Evolutionary conservation across 306 rosid genomes (phyloP), one percentile per base, ranked within the genome.

Genomic region (Gastrolobium bilobum): DNA sequence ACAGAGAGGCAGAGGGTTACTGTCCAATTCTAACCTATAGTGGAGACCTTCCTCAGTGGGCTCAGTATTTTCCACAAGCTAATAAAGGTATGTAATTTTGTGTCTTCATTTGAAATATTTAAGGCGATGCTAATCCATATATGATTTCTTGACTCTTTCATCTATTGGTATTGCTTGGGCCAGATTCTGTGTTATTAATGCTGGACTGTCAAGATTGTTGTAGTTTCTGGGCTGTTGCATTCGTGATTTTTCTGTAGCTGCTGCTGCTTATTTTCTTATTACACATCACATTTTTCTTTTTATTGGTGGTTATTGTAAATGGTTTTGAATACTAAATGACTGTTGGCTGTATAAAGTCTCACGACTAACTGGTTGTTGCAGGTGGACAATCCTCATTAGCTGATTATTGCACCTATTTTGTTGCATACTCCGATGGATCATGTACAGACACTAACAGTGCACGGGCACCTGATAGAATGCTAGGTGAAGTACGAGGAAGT

Each of bases 311-410:
- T 47, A 40, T 61, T 85, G n/a, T 46, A 35, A 75, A 75, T 62
- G 66, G 10, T 43, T 69, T 62, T 56, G 35, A 62, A 62, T 54
- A 37, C 73, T 81, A 9, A 35, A 81, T 40, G 50, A 47, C 50
- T n/a, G 6, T 77, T 80, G 47, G 40, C 33, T 71, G 30, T 15
- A 78, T 77, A 30, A 71, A 59, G 46, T 68, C 81, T 70, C 26
- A 20, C 26, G 26, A 20, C 26, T 20, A 20, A 29, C 76, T 84
- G 78, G 71, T 44, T 63, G 10, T 85, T 86, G 46, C 87, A 96
- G 99, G 99, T 75, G 99, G 99, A n/a, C 99, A 96, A 79, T 96
- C 99, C 20, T 89, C 96, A 44, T 86, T 96, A 86, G 99, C 99
- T 66, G 99, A 96, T 86, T 96, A 96, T 87, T 96, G 99, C 83